Conservation (phyloP, 345 rosid species). For the Camelina neglecta region DNA sequence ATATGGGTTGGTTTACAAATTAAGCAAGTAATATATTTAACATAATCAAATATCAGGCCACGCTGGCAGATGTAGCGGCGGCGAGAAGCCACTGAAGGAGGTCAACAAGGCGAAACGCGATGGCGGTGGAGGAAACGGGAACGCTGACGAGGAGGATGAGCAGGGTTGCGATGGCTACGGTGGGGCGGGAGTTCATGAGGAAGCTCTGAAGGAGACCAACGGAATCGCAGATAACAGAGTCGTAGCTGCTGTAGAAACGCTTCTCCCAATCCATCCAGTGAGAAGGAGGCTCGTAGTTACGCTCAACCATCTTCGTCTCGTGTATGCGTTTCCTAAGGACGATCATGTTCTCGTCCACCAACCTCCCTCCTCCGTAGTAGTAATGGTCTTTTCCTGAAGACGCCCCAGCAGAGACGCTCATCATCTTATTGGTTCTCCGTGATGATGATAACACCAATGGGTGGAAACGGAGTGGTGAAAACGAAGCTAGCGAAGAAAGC, state of each 20-base stretch:
- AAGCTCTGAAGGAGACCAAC: conserved; percentile 56
- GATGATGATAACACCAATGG: neutral
- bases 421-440: neutral
- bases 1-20: neutral
- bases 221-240: conserved; percentile 54
- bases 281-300: conserved; percentile 66
- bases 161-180: conserved; percentile 54
- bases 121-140: conserved; percentile 48
- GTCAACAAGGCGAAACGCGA: conserved; percentile 41
- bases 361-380: conserved; percentile 43
- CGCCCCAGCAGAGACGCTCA: conserved; percentile 18
- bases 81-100: conserved; percentile 29
- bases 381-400: conserved; percentile 33
- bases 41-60: conserved; percentile 11
- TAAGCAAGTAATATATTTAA: too few relatives aligned
- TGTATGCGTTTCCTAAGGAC: conserved; percentile 62
- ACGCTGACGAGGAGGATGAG: conserved; percentile 55
- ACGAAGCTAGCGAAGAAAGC: conserved; percentile 16
- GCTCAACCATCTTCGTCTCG: conserved; percentile 67
- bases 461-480: conserved; percentile 27
- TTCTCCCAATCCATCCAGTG: conserved; percentile 85
- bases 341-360: conserved; percentile 69
- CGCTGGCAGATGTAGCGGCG: conserved; percentile 17
- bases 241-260: conserved; percentile 53
- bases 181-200: conserved; percentile 68